Percentiles rank a stretch among this genome's conserved stretches.
phyloP scores from a whole-genome alignment of 257 asterid genomes.

The Leptodermis oblonga region DNA sequence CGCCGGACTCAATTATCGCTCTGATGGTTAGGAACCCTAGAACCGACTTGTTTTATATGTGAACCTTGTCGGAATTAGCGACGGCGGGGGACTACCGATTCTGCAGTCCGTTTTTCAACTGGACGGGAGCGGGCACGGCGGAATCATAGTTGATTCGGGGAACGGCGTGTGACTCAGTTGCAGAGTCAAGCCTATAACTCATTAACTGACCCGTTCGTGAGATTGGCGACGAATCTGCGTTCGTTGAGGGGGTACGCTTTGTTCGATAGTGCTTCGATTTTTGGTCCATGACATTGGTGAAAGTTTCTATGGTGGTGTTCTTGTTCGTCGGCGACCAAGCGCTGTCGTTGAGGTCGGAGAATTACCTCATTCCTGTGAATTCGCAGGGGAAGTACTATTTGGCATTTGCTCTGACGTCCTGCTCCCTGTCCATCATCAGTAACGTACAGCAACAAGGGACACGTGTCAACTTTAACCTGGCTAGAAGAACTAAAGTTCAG shows the following conservation, averaged over 20 bases:
- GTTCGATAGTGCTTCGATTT: constrained; percentile 71
- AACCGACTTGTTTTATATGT: constrained; percentile 41
- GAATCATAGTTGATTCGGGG: constrained; percentile 88
- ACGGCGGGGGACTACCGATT: constrained; percentile 46
- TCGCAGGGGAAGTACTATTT: constrained; percentile 51
- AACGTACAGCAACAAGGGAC: constrained; percentile 89
- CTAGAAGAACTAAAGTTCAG: too few species aligned
- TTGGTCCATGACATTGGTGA: constrained; percentile 29
- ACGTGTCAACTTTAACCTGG: constrained; percentile 68
- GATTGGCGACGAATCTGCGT: constrained; percentile 21
- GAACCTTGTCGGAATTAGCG: constrained; percentile 53
- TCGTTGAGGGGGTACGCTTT: constrained; percentile 34
- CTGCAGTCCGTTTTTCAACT: constrained; percentile 36
- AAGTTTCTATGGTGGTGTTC: constrained; percentile 63
- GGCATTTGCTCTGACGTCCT: constrained; percentile 59
- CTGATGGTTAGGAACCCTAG: constrained; percentile 45
- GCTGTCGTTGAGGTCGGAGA: constrained; percentile 43
- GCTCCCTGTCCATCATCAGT: constrained; percentile 61
- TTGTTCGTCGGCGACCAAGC: constrained; percentile 42
- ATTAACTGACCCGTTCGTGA: constrained; percentile 48
- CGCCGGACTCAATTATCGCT: constrained; percentile 49
- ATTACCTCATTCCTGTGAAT: constrained; percentile 64
- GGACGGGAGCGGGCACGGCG: constrained; percentile 54
- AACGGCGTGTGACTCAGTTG: constrained; percentile 77
- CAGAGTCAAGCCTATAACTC: constrained; percentile 40